These are phyloP conservation scores for Breynia disticha DNA, from an alignment of 441 rosid genomes.

Conservation along the genomic window DNA sequence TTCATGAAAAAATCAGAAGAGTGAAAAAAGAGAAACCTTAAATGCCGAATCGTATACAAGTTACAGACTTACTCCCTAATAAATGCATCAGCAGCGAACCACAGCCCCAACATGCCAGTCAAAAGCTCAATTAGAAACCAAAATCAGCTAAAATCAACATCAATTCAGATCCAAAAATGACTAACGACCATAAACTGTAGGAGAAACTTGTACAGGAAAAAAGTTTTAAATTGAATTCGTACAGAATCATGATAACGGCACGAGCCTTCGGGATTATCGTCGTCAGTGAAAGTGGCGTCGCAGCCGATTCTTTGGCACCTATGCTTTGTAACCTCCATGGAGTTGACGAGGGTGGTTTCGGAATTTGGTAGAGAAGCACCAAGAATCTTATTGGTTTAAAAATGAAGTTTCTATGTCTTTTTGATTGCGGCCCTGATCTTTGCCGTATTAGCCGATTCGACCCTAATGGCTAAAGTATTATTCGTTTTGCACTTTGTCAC, in stretches of 20 bases:
- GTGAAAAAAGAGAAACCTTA: not conserved
- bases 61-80: slow-evolving; percentile 63
- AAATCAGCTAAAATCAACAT: not conserved
- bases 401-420: too few relatives aligned
- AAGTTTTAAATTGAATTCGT: slow-evolving; percentile 1
- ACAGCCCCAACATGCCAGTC: slow-evolving; percentile 24
- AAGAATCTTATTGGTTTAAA: too few relatives aligned
- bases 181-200: too few relatives aligned
- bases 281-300: slow-evolving; percentile 64
- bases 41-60: not conserved
- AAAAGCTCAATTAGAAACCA: slow-evolving; percentile 20
- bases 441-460: too few relatives aligned
- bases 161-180: not conserved
- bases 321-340: slow-evolving; percentile 22
- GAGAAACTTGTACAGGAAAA: not conserved
- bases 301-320: slow-evolving; percentile 93
- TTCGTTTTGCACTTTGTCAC: too few relatives aligned
- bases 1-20: not conserved
- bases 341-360: too few relatives aligned
- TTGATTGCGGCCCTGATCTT: too few relatives aligned
- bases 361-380: too few relatives aligned
- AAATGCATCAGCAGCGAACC: slow-evolving; percentile 14
- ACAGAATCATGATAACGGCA: slow-evolving; percentile 73
- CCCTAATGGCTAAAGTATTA: too few relatives aligned
- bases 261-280: slow-evolving; percentile 76